phyloP scores from a whole-genome alignment of 352 stramenopile species.

The Globisporangium abappressorium region DNA sequence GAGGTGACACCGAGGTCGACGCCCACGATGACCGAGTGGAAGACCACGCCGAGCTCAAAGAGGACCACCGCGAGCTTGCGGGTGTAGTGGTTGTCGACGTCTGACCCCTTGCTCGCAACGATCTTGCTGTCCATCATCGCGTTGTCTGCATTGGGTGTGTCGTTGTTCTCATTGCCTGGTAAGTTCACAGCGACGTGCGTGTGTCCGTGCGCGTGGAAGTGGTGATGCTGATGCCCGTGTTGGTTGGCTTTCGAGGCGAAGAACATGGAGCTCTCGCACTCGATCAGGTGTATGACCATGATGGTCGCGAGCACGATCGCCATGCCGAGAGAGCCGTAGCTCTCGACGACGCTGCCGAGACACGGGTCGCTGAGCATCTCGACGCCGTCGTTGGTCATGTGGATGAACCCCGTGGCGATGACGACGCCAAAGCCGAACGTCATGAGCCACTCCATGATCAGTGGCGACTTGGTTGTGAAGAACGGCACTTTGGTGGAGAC shows the following conservation, averaged over 20 bases:
- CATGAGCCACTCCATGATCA: conserved; percentile 52
- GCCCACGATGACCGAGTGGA: conserved; percentile 72
- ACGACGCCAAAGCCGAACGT: conserved; percentile 68
- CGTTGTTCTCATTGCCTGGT: not conserved
- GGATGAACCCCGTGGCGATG: conserved; percentile 63
- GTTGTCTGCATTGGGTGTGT: conserved; percentile 10
- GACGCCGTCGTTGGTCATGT: conserved; percentile 66
- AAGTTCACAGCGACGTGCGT: conserved; percentile 19
- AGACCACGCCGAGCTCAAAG: conserved; percentile 54
- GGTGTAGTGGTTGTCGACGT: conserved; percentile 21
- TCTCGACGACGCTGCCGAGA: conserved; percentile 41
- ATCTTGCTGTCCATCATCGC: conserved; percentile 1
- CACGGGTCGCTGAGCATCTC: conserved; percentile 59
- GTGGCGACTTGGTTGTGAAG: conserved; percentile 27
- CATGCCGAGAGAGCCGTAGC: conserved; percentile 52
- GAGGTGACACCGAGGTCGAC: conserved; percentile 53
- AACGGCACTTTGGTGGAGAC: conserved; percentile 36
- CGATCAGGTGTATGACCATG: conserved; percentile 59
- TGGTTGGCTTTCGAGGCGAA: conserved; percentile 27
- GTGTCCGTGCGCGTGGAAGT: conserved; percentile 23
- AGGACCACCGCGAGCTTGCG: conserved; percentile 46
- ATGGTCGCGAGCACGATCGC: conserved; percentile 59
- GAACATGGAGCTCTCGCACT: conserved; percentile 60
- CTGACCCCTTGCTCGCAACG: conserved; percentile 10
- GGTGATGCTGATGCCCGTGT: conserved; percentile 16